Evolutionary conservation across 1,139 yeast species (phyloP), one percentile per base, ranked within the genome.

Genomic region (Chernovozyma aurita): DNA sequence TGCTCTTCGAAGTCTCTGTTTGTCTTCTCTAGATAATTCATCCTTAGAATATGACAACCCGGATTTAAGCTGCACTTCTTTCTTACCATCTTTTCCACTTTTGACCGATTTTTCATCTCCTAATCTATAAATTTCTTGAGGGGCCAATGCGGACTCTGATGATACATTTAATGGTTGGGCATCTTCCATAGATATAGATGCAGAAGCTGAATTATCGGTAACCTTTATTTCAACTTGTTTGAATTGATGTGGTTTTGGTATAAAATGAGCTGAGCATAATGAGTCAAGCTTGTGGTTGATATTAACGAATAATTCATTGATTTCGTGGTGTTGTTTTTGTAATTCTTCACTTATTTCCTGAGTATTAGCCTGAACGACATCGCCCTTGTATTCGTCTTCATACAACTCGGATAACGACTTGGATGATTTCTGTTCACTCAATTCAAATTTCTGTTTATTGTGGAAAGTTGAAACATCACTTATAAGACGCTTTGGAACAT

Each of bases 361-460:
- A 18, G 68, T 63, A 5, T 67, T 58, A 32, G 55, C 55, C 34
- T 49, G 49, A n/a, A 70, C 69, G 30, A 67, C 70, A 6, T 58
- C 65, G 35, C 68, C 60, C 40, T 80, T 73, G 49, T 76, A 80
- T 43, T 87, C 95, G 39, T 87, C 95, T 58, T 90, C 97, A 57
- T 92, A 92, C 29, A 86, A 60, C 51, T 92, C 97, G 1, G 97
- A 96, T 47, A 92, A 76, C 3, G 97, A 87, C 59, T 88, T 87
- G 21, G 78, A 58, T 1, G 96, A 85, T 59, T 92, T 92, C 40
- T 80, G 77, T 53, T 90, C 96, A 40, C 88, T 81, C 18, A 92
- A 76, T 46, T 87, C 94, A 34, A 72, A 67, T 39, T 65, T 63
- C 53, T 59, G 61, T 60, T 59, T 66, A 54, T 57, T 65, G 33